These are phyloP conservation scores for Trichosporon ovoides DNA, from an alignment of 1,284 basidiomycete species.

Conservation along the genomic window DNA sequence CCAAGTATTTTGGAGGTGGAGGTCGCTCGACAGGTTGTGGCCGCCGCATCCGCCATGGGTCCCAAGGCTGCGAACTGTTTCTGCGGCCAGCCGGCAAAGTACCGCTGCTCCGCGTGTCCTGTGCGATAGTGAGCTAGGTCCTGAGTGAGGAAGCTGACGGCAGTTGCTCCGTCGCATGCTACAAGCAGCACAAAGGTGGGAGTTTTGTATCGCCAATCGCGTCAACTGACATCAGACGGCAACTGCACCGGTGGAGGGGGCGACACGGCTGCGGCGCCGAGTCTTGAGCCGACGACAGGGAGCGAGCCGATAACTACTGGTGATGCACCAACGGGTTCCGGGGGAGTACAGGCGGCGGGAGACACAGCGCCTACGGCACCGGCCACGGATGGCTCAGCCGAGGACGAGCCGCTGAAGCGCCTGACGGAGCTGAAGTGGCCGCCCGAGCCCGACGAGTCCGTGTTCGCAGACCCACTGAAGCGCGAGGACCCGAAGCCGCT, in stretches of 20 bases:
- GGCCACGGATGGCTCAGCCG: no score
- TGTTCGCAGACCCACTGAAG: constrained; percentile 42
- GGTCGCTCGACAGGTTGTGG: background rate
- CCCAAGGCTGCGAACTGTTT: constrained; percentile 27
- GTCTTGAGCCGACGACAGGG: background rate
- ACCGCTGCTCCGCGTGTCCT: constrained; percentile 43
- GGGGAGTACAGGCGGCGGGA: no score
- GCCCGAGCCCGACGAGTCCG: constrained; percentile 39
- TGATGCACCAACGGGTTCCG: no score
- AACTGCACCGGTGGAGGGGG: constrained; percentile 1
- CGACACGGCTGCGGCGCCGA: constrained; percentile 8
- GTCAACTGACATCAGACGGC: constrained; percentile 11
- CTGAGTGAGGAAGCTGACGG: background rate
- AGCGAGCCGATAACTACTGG: background rate
- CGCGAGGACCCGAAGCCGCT: constrained; percentile 47
- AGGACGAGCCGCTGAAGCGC: constrained; percentile 14
- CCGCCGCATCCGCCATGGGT: constrained; percentile 2
- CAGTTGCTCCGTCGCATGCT: constrained; percentile 48
- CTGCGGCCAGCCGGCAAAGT: constrained; percentile 38
- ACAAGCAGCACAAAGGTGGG: constrained; percentile 46
- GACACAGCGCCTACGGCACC: no score
- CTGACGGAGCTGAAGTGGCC: constrained; percentile 43
- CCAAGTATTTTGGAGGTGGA: background rate
- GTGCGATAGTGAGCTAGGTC: constrained; percentile 37
- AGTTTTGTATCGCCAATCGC: background rate